Percentiles rank a stretch among this genome's conserved stretches.
phyloP scores from a whole-genome alignment of 805 yeast species.

The Candida lessepsii region DNA sequence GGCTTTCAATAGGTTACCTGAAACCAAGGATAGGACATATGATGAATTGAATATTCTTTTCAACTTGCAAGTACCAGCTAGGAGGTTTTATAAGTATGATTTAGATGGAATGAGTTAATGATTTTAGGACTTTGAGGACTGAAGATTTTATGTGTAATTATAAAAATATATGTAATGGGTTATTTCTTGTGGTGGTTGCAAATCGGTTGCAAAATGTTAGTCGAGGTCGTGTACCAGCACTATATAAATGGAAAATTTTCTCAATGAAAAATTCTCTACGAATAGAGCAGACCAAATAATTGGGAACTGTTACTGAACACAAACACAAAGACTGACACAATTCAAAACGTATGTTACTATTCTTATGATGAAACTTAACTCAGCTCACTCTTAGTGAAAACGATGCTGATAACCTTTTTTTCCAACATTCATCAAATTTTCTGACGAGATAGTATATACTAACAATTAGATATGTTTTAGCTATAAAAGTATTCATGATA shows the following conservation, averaged over 20 bases:
- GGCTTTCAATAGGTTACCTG: conserved; percentile 53
- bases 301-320: too few species aligned
- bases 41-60: conserved; percentile 57
- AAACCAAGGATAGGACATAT: conserved; percentile 52
- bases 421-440: conserved; percentile 49
- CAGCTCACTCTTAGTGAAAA: conserved; percentile 55
- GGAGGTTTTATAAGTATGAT: conserved; percentile 15
- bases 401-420: conserved; percentile 51
- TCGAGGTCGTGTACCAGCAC: too few species aligned
- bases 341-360: too few species aligned
- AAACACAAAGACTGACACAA: too few species aligned
- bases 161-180: too few species aligned
- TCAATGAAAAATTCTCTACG: not conserved
- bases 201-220: too few species aligned
- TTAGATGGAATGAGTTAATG: not conserved
- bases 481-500: too few species aligned
- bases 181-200: too few species aligned
- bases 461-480: too few species aligned
- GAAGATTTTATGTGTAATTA: too few species aligned
- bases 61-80: conserved; percentile 31
- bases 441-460: conserved; percentile 7
- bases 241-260: not conserved
- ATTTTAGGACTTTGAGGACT: not conserved
- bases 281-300: too few species aligned
- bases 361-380: conserved; percentile 51